phyloP scores from a whole-genome alignment of 805 yeast species.

The Torulaspora indica region DNA sequence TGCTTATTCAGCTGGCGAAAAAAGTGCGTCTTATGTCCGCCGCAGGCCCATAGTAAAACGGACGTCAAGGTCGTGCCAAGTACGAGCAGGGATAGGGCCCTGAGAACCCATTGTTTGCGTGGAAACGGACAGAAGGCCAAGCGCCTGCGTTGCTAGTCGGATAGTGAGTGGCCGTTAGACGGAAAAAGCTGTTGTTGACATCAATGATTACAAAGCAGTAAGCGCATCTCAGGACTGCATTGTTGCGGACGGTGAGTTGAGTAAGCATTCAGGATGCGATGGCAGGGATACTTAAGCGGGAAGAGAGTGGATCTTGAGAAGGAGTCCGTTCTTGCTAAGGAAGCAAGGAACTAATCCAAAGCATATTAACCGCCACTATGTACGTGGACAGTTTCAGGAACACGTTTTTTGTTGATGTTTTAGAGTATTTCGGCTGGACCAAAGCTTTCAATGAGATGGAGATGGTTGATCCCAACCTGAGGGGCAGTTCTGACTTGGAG shows the following conservation, averaged over 20 bases:
- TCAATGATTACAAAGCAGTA: background rate
- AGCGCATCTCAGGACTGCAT: no score
- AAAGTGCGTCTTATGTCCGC: background rate
- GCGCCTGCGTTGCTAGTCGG: background rate
- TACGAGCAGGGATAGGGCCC: background rate
- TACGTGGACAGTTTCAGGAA: constrained; percentile 19
- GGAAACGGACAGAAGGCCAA: background rate
- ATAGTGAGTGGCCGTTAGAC: background rate
- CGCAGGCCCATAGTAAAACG: background rate
- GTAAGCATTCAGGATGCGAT: background rate
- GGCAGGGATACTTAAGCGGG: background rate
- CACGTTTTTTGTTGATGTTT: constrained; percentile 25
- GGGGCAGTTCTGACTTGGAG: constrained; percentile 1
- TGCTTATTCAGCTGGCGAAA: background rate
- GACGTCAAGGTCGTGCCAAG: background rate
- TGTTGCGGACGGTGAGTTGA: no score
- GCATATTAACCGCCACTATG: constrained; percentile 1
- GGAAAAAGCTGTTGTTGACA: background rate
- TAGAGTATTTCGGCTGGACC: constrained; percentile 19
- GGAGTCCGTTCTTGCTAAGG: background rate
- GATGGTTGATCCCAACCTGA: constrained; percentile 1
- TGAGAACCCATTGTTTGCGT: background rate
- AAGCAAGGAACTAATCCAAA: no score
- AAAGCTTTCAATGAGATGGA: constrained; percentile 8
- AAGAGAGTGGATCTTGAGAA: background rate